Conservation (phyloP, 2,329 filamentous ascomycete genomes). For the Calycina herbarum region DNA sequence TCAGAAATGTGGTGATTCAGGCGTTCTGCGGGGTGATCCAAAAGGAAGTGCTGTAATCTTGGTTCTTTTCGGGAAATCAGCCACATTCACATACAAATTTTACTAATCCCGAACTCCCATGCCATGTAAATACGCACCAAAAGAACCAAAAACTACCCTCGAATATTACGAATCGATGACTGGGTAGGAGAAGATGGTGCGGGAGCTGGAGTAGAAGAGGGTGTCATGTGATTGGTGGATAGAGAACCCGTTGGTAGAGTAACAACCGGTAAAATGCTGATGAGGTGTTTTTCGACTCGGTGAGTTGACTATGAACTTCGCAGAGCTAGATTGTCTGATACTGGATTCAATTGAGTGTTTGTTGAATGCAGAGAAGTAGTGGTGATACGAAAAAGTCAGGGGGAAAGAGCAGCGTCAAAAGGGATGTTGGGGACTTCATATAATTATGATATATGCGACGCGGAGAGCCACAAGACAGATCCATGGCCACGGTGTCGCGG, state of each 20-base stretch:
- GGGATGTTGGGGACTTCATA: neutral
- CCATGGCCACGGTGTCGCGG: slow-evolving; percentile 9
- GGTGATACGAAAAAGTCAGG: neutral
- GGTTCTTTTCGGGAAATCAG: neutral
- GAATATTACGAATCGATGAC: slow-evolving; percentile 11
- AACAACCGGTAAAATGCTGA: neutral
- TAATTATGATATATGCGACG: slow-evolving; percentile 4
- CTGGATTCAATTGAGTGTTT: neutral
- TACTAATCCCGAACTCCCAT: neutral
- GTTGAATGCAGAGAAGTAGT: slow-evolving; percentile 3
- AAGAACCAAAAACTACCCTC: neutral
- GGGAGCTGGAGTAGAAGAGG: slow-evolving; percentile 3
- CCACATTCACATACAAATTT: neutral
- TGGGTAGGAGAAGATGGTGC: slow-evolving; percentile 7
- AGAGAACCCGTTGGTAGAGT: neutral
- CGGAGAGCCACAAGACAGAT: neutral
- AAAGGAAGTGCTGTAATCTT: neutral
- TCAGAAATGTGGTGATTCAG: neutral
- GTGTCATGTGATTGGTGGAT: slow-evolving; percentile 7
- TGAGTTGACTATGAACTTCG: neutral
- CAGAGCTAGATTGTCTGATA: neutral
- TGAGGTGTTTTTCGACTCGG: neutral
- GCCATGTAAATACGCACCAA: neutral
- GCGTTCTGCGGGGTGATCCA: neutral
- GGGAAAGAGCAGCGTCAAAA: neutral